Evolutionary conservation across 441 rosid species (phyloP), one percentile per base, ranked within the genome.

Genomic region (Populus hybrid): DNA sequence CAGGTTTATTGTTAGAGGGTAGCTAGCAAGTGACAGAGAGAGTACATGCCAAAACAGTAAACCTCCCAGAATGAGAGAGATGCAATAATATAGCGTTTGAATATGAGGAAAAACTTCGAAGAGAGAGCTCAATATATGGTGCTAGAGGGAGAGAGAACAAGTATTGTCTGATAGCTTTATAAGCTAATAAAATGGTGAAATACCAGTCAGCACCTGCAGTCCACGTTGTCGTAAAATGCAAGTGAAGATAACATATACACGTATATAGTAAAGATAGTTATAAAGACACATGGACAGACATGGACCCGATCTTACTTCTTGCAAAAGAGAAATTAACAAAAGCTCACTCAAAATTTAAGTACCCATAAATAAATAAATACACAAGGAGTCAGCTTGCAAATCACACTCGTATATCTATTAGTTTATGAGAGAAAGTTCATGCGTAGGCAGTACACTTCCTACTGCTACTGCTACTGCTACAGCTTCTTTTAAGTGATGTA

Each of bases 131-230:
- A 67, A 11, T 19, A 69, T 53, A 59, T 28, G 35, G 68, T 70
- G 65, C 12, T 64, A 30, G 64, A 65, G 53, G 67, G 9, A 38
- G 78, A 34, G 5, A 75, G 38, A 35, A 35, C 7, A 28, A 77
- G 68, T 18, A 42, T 80, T 82, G 87, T 83, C 83, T 42, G 83
- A 78, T 86, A 84, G 91, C 82, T 87, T 80, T 85, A 72, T 81
- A 78, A 78, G 86, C 83, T 79, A 84, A 83, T 76, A 85, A 88
- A 81, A 86, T 77, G 91, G 89, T 85, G 88, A 87, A 89, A 88
- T 88, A 88, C 74, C 85, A 85, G 94, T 90, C 92, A 91, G 94
- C 90, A 85, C 79, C 76, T 77, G 90, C 87, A 86, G 87, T 76
- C 83, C 76, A 79, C 78, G 85, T 87, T 84, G 91, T 86, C 89